phyloP scores from a whole-genome alignment of 192 early-diverging fungal species.

The Coemansia sp. region DNA sequence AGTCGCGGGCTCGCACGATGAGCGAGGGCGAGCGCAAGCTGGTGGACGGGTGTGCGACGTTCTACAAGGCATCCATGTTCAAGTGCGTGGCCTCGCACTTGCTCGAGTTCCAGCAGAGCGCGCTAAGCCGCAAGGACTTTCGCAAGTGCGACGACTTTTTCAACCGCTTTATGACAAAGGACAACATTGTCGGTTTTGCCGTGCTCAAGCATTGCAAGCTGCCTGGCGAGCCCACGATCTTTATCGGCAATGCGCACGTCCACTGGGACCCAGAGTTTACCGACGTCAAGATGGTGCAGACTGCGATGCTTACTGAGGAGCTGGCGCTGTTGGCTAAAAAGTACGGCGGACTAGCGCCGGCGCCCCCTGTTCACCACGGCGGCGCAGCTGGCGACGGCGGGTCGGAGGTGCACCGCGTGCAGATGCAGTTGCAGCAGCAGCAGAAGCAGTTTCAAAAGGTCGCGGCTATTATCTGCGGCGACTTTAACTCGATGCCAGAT shows the following conservation, averaged over 20 bases:
- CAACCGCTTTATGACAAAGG: slow-evolving; percentile 97
- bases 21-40: slow-evolving; percentile 78
- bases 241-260: slow-evolving; percentile 90
- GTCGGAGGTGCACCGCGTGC: slow-evolving; percentile 45
- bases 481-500: slow-evolving; percentile 90
- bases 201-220: slow-evolving; percentile 83
- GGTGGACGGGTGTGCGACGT: slow-evolving; percentile 97
- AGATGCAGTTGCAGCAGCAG: slow-evolving; percentile 47
- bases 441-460: slow-evolving; percentile 58
- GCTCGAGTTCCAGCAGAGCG: slow-evolving; percentile 95
- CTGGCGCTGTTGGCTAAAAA: slow-evolving; percentile 66
- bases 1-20: slow-evolving; percentile 95
- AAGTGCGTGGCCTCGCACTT: slow-evolving; percentile 79
- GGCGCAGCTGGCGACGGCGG: slow-evolving; percentile 17
- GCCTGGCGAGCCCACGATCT: slow-evolving; percentile 60
- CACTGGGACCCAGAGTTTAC: slow-evolving; percentile 92
- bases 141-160: slow-evolving; percentile 92
- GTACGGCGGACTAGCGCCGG: slow-evolving; percentile 19
- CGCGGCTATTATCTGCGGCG: slow-evolving; percentile 79
- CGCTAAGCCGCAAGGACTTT: slow-evolving; percentile 84
- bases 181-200: slow-evolving; percentile 88
- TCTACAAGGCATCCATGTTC: slow-evolving; percentile 88
- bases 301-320: slow-evolving; percentile 92
- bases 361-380: not conserved
- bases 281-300: slow-evolving; percentile 97